These are phyloP conservation scores for Oryza meyeriana DNA, from an alignment of 176 grass and related monocot species.

Conservation along the genomic window DNA sequence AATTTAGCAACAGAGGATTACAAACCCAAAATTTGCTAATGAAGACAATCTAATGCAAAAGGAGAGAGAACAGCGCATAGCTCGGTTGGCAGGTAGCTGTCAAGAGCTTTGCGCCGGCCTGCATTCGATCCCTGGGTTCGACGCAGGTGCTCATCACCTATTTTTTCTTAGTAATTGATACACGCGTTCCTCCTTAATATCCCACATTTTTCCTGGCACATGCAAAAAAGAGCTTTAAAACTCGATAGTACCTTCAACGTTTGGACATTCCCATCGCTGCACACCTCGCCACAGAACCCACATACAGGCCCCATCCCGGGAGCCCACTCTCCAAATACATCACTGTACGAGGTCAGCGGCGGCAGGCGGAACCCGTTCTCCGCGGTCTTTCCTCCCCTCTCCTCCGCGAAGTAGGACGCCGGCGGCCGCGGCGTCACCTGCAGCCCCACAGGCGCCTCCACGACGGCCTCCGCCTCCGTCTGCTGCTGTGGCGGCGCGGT, in stretches of 20 bases:
- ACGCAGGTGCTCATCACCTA: neutral
- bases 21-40: neutral
- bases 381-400: slow-evolving; percentile 32
- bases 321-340: slow-evolving; percentile 70
- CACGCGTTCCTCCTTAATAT: neutral
- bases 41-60: neutral
- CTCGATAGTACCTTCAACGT: slow-evolving; percentile 47
- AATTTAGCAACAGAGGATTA: neutral
- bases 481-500: neutral
- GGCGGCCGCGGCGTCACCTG: slow-evolving; percentile 34
- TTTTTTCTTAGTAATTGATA: neutral
- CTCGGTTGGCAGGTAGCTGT: neutral
- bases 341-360: slow-evolving; percentile 68
- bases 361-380: slow-evolving; percentile 63
- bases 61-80: neutral
- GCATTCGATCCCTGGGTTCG: neutral
- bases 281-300: slow-evolving; percentile 45
- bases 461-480: slow-evolving; percentile 45
- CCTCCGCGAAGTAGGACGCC: slow-evolving; percentile 41
- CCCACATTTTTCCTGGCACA: neutral
- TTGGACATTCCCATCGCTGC: slow-evolving; percentile 27
- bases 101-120: neutral
- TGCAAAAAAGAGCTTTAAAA: neutral
- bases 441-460: slow-evolving; percentile 60
- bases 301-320: slow-evolving; percentile 51